Conservation (phyloP, 2,329 filamentous ascomycete species). For the Tothia fuscella region DNA sequence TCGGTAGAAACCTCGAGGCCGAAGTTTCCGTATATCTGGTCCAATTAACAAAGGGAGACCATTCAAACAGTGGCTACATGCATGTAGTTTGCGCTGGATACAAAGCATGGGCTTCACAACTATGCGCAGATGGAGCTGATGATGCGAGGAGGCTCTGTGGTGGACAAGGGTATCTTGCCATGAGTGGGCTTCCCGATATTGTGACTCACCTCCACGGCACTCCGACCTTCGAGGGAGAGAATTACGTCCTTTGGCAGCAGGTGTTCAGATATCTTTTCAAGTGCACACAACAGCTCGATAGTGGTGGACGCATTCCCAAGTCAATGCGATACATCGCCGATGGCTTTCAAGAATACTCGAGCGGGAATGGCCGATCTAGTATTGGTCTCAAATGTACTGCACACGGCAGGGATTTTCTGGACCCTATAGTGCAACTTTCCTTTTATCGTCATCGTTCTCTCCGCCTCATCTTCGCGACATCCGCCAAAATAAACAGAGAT, state of each 20-base stretch:
- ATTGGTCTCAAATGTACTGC: constrained; percentile 11
- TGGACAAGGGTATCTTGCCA: constrained; percentile 27
- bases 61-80: constrained; percentile 36
- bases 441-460: constrained; percentile 19
- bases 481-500: no score
- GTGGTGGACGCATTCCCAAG: constrained; percentile 11
- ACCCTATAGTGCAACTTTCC: constrained; percentile 13
- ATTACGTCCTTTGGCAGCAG: constrained; percentile 31
- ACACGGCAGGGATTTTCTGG: constrained; percentile 14
- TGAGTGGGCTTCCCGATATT: constrained; percentile 22
- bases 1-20: constrained; percentile 36
- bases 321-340: constrained; percentile 11
- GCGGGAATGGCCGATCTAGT: background rate
- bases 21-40: constrained; percentile 34
- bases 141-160: constrained; percentile 26
- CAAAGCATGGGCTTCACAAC: constrained; percentile 40
- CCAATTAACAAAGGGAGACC: constrained; percentile 37
- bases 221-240: constrained; percentile 29
- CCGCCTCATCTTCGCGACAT: constrained; percentile 12
- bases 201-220: constrained; percentile 3
- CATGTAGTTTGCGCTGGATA: constrained; percentile 42
- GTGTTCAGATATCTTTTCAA: constrained; percentile 23
- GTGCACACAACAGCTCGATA: constrained; percentile 11
- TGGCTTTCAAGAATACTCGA: constrained; percentile 4
- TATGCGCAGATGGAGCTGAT: constrained; percentile 40